These are phyloP conservation scores for Otatea glauca DNA, from an alignment of 176 grass and related monocot genomes.

Conservation along the genomic window DNA sequence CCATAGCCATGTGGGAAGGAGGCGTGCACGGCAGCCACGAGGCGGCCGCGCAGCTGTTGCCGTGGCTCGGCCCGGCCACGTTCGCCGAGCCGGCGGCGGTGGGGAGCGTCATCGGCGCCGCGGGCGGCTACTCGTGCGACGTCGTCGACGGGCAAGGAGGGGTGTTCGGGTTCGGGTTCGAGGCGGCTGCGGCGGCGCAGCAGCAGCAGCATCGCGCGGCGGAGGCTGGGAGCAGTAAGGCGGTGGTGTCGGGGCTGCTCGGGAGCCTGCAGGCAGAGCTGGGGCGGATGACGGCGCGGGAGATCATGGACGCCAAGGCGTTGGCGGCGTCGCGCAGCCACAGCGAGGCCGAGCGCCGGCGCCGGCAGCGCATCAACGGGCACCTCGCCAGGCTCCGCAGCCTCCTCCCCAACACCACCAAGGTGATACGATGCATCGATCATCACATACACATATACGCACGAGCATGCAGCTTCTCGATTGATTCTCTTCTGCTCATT, in stretches of 20 bases:
- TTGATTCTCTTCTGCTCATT: neutral
- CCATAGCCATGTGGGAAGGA: constrained; percentile 64
- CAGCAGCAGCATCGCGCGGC: constrained; percentile 47
- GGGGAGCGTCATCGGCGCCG: constrained; percentile 19
- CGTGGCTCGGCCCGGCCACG: constrained; percentile 54
- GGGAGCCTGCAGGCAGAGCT: constrained; percentile 87
- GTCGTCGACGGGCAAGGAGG: constrained; percentile 46
- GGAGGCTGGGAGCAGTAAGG: constrained; percentile 47
- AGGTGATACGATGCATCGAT: constrained; percentile 50
- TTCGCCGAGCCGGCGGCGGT: constrained; percentile 35
- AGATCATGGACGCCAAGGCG: constrained; percentile 98
- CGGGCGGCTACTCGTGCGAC: constrained; percentile 42
- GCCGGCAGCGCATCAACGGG: constrained; percentile 89
- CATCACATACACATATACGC: neutral
- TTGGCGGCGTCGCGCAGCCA: constrained; percentile 92
- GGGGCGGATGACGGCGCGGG: constrained; percentile 77
- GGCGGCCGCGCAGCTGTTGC: constrained; percentile 42
- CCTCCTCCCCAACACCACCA: constrained; percentile 93
- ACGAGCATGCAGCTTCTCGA: neutral
- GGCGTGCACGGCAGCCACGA: constrained; percentile 70
- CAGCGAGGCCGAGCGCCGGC: constrained; percentile 97
- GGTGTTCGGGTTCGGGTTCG: constrained; percentile 58
- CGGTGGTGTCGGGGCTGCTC: constrained; percentile 54
- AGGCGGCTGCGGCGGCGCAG: constrained; percentile 22
- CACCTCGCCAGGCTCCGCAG: constrained; percentile 86